Evolutionary conservation across 2,329 filamentous ascomycete genomes (phyloP).

Genomic region (Microascus cirrosus): DNA sequence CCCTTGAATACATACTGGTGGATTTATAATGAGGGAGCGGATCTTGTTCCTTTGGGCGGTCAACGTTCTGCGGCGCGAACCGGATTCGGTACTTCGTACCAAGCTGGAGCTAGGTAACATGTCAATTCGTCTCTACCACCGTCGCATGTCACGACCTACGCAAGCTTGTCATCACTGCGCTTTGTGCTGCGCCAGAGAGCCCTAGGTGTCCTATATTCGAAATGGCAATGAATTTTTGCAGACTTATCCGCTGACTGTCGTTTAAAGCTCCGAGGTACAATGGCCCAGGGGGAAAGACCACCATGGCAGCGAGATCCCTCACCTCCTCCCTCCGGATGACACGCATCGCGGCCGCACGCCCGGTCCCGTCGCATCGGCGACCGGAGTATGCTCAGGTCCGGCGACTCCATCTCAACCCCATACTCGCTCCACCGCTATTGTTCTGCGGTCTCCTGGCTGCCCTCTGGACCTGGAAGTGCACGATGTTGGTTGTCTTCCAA

Average conservation of each 20-base stretch:
- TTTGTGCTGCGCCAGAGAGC: neutral
- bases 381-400: neutral
- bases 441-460: constrained; percentile 55
- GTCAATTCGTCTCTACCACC: neutral
- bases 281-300: neutral
- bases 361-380: neutral
- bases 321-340: neutral
- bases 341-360: neutral
- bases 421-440: constrained; percentile 53
- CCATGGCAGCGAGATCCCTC: neutral
- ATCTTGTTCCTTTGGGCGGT: neutral
- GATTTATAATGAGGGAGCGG: neutral
- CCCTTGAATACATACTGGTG: neutral
- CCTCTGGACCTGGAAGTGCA: constrained; percentile 56
- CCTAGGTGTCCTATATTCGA: neutral
- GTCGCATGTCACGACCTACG: neutral
- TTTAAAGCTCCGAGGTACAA: neutral
- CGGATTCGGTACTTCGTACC: neutral
- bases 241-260: neutral
- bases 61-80: neutral
- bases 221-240: neutral
- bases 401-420: constrained; percentile 7
- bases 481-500: constrained; percentile 67
- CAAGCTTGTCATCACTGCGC: neutral
- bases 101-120: neutral